phyloP scores from a whole-genome alignment of 163 green algal genomes.

The Scenedesmus sp. region DNA sequence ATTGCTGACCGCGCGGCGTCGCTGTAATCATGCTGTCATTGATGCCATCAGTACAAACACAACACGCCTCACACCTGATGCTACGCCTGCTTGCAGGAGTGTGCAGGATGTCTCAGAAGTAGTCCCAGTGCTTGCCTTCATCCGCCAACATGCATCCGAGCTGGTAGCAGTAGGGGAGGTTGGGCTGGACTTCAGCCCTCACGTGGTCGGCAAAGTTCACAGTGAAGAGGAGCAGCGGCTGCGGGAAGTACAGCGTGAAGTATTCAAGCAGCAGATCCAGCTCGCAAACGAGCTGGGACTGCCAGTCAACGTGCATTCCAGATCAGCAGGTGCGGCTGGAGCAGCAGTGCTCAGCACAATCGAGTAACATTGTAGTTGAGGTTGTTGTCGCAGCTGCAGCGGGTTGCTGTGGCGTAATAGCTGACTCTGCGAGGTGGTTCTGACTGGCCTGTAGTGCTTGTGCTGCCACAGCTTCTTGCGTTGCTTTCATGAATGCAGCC shows the following conservation, averaged over 20 bases:
- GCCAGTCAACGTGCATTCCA: constrained; percentile 39
- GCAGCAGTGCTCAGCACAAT: not conserved
- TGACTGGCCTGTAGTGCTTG: too few species aligned
- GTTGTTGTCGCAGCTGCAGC: too few species aligned
- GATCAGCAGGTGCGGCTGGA: constrained; percentile 13
- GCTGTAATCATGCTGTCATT: too few species aligned
- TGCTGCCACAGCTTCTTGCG: too few species aligned
- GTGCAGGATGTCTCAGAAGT: constrained; percentile 22
- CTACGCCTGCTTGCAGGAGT: not conserved
- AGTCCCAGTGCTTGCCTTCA: constrained; percentile 42
- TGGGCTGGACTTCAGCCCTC: constrained; percentile 43
- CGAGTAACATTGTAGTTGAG: not conserved
- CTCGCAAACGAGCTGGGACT: constrained; percentile 30
- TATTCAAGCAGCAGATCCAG: constrained; percentile 33
- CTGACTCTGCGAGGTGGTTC: too few species aligned
- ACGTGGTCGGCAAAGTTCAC: constrained; percentile 21
- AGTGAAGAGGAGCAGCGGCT: not conserved
- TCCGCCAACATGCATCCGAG: constrained; percentile 19
- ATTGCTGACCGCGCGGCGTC: too few species aligned
- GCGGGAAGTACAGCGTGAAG: constrained; percentile 35
- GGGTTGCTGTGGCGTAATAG: too few species aligned
- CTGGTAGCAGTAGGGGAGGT: constrained; percentile 44
- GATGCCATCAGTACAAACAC: too few species aligned
- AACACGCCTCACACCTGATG: too few species aligned
- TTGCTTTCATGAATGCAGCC: too few species aligned